phyloP scores from a whole-genome alignment of 75 land plant species.

The Picea sitchensis region DNA sequence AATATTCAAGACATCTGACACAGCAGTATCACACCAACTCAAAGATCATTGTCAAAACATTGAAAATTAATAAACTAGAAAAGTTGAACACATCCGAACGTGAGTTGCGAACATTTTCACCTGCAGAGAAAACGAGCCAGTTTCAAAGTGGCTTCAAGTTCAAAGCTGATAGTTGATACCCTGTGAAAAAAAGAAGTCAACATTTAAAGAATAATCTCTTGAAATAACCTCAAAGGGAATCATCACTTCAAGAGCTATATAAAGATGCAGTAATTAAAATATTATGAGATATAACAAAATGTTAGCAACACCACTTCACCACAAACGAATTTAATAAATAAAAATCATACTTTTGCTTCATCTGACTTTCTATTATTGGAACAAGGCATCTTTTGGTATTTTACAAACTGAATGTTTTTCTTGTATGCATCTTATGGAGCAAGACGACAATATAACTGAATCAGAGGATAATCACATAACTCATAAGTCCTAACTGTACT shows the following conservation, averaged over 20 bases:
- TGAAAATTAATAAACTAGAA: not conserved
- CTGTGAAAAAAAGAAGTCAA: slow-evolving; percentile 30
- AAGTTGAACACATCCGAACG: not conserved
- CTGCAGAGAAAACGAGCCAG: slow-evolving; percentile 92
- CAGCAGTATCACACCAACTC: not conserved
- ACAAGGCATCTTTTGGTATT: not conserved
- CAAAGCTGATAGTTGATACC: slow-evolving; percentile 88
- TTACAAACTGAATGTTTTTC: not conserved
- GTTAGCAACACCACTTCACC: not conserved
- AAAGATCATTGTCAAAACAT: not conserved
- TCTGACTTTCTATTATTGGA: not conserved
- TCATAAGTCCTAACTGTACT: not conserved
- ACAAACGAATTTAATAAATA: not conserved
- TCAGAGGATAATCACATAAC: not conserved
- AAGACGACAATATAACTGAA: not conserved
- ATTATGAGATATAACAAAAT: not conserved
- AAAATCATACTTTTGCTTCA: not conserved
- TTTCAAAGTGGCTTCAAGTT: slow-evolving; percentile 90
- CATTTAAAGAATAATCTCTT: not conserved
- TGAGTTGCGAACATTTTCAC: slow-evolving; percentile 17
- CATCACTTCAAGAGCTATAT: slow-evolving; percentile 1
- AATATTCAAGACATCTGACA: not conserved
- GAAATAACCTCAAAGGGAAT: not conserved
- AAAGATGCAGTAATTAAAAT: not conserved
- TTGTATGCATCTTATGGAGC: not conserved